Percentiles rank a stretch among this genome's conserved stretches.
Conservation (phyloP, 768 basidiomycete genomes). For the Harrya chromipes region DNA sequence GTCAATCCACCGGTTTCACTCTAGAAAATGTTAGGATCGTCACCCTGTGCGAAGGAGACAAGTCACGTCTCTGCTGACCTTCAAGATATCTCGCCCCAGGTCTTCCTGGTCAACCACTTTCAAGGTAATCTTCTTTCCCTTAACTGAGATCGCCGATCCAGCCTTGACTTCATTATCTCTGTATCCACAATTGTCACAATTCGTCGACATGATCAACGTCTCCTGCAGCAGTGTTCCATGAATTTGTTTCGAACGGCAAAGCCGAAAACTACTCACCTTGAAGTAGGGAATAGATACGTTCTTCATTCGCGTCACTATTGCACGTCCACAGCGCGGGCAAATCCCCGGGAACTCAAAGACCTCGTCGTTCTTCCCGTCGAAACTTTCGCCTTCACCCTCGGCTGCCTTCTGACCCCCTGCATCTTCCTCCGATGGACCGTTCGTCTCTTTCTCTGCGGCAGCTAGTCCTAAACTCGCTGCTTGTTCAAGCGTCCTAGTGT, state of each 20-base stretch:
- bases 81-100: conserved; percentile 88
- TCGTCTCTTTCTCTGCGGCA: conserved; percentile 41
- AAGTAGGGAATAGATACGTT: conserved; percentile 96
- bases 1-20: conserved; percentile 88
- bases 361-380: conserved; percentile 68
- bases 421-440: not conserved
- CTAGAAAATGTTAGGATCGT: conserved; percentile 37
- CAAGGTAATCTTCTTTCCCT: conserved; percentile 84
- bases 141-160: conserved; percentile 80
- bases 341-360: conserved; percentile 82
- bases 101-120: conserved; percentile 93
- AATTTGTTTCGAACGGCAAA: not conserved
- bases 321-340: conserved; percentile 86
- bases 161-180: conserved; percentile 98
- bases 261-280: conserved; percentile 52
- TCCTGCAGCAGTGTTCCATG: conserved; percentile 44
- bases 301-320: conserved; percentile 89
- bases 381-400: conserved; percentile 14
- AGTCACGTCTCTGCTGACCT: conserved; percentile 49
- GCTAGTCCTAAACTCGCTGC: conserved; percentile 77
- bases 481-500: conserved; percentile 75
- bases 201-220: conserved; percentile 96
- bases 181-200: conserved; percentile 94
- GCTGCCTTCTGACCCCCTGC: conserved; percentile 1
- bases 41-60: not conserved